A percentile compares a stretch with the other conserved stretches of the same genome.
phyloP scores from a whole-genome alignment of 2,329 filamentous ascomycete species.

The Westerdykella ornata region DNA sequence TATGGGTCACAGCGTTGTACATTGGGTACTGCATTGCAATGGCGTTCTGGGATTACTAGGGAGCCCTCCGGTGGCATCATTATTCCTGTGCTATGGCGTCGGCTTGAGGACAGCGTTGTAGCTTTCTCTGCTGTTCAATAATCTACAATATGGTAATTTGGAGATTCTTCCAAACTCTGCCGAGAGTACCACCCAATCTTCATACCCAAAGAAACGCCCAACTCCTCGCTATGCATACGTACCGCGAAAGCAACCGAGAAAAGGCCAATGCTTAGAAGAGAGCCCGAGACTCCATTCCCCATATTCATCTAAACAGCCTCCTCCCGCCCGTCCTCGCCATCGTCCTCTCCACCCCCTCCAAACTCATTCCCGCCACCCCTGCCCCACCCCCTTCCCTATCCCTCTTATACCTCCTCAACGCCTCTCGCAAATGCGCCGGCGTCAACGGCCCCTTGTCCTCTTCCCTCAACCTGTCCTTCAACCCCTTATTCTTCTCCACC shows the following conservation, averaged over 20 bases:
- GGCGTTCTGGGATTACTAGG: too few relatives aligned
- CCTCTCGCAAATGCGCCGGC: conserved; percentile 69
- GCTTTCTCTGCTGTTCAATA: too few relatives aligned
- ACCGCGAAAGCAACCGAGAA: neutral
- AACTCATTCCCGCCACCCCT: conserved; percentile 45
- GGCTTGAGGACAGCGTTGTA: too few relatives aligned
- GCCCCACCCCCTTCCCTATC: conserved; percentile 56
- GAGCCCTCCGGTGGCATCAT: too few relatives aligned
- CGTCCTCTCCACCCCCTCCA: conserved; percentile 43
- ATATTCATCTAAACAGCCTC: conserved; percentile 39
- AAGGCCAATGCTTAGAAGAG: neutral
- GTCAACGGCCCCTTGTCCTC: conserved; percentile 53
- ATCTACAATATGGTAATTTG: too few relatives aligned
- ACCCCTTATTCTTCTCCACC: conserved; percentile 16
- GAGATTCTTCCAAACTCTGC: too few relatives aligned
- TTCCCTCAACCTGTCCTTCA: conserved; percentile 26
- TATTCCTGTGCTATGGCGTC: too few relatives aligned
- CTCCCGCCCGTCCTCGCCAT: conserved; percentile 42
- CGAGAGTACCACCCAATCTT: too few relatives aligned
- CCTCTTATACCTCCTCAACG: conserved; percentile 60
- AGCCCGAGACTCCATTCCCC: neutral
- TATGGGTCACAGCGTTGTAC: neutral
- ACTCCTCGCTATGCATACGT: neutral
- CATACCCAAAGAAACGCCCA: neutral
- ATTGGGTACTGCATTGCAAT: neutral